Evolutionary conservation across 1,284 basidiomycete genomes (phyloP).

Genomic region (Ceratobasidium sp.): DNA sequence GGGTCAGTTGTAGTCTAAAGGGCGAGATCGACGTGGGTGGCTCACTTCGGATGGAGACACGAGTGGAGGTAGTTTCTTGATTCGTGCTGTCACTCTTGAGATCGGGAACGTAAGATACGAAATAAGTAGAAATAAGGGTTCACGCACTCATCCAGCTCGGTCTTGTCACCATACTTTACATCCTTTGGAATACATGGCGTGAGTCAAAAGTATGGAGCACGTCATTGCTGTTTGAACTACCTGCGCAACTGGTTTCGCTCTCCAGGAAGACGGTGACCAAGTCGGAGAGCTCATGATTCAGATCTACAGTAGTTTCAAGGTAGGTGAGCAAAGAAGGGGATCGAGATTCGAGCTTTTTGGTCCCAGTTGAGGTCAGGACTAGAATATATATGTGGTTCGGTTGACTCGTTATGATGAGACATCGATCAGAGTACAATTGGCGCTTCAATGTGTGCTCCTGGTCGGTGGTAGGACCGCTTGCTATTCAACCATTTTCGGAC

Average conservation of each 20-base stretch:
- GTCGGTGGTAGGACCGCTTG: neutral
- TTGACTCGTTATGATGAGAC: neutral
- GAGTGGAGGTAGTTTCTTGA: constrained; percentile 83
- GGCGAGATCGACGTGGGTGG: constrained; percentile 18
- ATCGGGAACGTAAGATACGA: constrained; percentile 3
- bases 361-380: neutral
- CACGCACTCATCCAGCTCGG: constrained; percentile 56
- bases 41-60: constrained; percentile 90
- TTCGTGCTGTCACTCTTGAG: constrained; percentile 79
- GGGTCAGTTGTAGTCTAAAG: neutral
- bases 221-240: constrained; percentile 53
- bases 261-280: constrained; percentile 73
- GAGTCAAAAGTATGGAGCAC: neutral
- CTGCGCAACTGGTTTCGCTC: constrained; percentile 76
- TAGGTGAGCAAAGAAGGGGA: neutral
- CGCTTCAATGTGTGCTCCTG: neutral
- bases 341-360: neutral
- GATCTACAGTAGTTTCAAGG: no score
- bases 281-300: constrained; percentile 19
- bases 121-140: neutral
- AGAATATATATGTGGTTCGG: constrained; percentile 27
- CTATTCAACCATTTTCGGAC: neutral
- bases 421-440: constrained; percentile 34
- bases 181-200: constrained; percentile 49
- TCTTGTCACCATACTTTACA: constrained; percentile 59